Evolutionary conservation across 345 rosid genomes (phyloP).

Genomic region (Salix exigua): DNA sequence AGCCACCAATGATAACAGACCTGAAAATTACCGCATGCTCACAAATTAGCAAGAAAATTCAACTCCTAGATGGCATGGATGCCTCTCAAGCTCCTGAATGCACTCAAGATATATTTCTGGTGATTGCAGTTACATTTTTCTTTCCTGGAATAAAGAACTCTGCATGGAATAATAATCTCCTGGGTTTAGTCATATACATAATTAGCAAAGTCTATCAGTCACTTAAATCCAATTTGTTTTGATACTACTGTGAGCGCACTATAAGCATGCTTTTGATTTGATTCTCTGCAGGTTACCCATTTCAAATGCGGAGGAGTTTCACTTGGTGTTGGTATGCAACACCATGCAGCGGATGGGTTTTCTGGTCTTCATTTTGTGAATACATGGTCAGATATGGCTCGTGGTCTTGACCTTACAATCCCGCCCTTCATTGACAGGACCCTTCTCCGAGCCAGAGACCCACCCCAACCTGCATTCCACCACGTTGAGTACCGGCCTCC

Average conservation of each 20-base stretch:
- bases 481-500: constrained; percentile 88
- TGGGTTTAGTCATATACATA: background rate
- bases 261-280: background rate
- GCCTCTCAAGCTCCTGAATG: background rate
- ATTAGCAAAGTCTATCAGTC: background rate
- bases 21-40: background rate
- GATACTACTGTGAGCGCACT: background rate
- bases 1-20: background rate
- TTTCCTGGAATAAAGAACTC: background rate
- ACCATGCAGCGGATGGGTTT: constrained; percentile 88
- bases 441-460: constrained; percentile 79
- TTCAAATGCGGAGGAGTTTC: constrained; percentile 95
- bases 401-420: constrained; percentile 63
- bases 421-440: constrained; percentile 87
- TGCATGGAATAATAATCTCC: background rate
- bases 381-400: constrained; percentile 91
- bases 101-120: background rate
- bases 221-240: background rate
- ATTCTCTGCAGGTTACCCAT: constrained; percentile 53
- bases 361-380: constrained; percentile 95
- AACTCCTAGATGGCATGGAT: background rate
- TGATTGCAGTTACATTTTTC: background rate
- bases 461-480: constrained; percentile 66
- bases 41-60: background rate
- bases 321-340: constrained; percentile 98